Percentiles rank a stretch among this genome's conserved stretches.
phyloP scores from a whole-genome alignment of 805 yeast genomes.

The Yamadazyma akitaensis region DNA sequence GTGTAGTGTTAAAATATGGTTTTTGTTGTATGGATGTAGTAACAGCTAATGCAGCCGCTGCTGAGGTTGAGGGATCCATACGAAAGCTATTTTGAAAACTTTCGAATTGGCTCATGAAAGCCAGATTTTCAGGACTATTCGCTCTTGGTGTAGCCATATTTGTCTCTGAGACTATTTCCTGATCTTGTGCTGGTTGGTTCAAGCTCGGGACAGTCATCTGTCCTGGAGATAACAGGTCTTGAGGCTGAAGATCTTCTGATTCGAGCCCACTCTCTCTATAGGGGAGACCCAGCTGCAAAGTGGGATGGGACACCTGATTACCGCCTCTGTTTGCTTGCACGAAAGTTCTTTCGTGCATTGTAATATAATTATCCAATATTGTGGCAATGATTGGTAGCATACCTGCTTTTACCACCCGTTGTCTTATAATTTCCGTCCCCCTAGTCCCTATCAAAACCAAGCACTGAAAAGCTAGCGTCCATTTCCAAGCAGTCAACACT shows the following conservation, averaged over 20 bases:
- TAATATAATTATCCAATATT: conserved; percentile 79
- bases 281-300: background rate
- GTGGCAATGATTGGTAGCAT: conserved; percentile 89
- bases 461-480: conserved; percentile 95
- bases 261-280: background rate
- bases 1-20: conserved; percentile 20
- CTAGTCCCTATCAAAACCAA: conserved; percentile 87
- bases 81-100: conserved; percentile 14
- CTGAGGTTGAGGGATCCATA: conserved; percentile 8
- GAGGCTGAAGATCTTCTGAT: background rate
- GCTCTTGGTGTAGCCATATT: background rate
- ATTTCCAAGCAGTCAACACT: conserved; percentile 86
- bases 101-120: conserved; percentile 13
- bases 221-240: background rate
- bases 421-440: conserved; percentile 83
- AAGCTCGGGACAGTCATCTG: background rate
- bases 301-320: background rate
- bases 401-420: conserved; percentile 87
- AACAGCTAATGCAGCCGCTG: conserved; percentile 13
- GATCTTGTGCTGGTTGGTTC: background rate
- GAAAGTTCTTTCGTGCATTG: conserved; percentile 38
- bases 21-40: conserved; percentile 4
- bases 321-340: conserved; percentile 27
- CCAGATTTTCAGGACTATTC: background rate
- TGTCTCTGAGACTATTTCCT: background rate